Evolutionary conservation across 768 basidiomycete species (phyloP).

Genomic region (Clitopilus passeckerianus): DNA sequence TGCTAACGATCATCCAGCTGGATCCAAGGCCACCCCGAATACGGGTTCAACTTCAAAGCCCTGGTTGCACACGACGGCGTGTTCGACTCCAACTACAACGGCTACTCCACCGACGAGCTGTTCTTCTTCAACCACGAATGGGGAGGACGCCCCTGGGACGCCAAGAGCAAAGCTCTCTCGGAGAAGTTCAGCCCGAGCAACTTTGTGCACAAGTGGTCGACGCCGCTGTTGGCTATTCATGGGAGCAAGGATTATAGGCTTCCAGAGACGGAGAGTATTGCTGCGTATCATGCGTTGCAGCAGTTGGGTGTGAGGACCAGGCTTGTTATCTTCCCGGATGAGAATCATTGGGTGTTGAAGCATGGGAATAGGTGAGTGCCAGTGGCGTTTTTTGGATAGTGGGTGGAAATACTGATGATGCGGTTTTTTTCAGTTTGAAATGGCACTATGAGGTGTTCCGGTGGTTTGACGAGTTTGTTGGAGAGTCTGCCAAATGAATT

Average conservation of each 20-base stretch:
- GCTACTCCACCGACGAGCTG: constrained; percentile 88
- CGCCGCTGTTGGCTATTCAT: constrained; percentile 81
- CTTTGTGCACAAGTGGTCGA: constrained; percentile 81
- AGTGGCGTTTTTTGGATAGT: too few species aligned
- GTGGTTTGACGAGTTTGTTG: constrained; percentile 78
- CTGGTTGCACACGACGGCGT: constrained; percentile 92
- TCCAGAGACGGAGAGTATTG: constrained; percentile 80
- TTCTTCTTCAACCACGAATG: constrained; percentile 91
- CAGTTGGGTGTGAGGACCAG: constrained; percentile 76
- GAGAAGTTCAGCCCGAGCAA: constrained; percentile 77
- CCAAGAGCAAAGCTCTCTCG: constrained; percentile 45
- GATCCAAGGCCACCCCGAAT: constrained; percentile 94
- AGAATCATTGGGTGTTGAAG: constrained; percentile 90
- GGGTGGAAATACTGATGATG: neutral
- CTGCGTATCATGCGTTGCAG: constrained; percentile 80
- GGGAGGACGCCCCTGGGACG: constrained; percentile 78
- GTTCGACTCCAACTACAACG: constrained; percentile 74
- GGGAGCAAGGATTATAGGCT: constrained; percentile 87
- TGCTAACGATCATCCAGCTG: constrained; percentile 45
- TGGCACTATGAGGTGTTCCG: constrained; percentile 95
- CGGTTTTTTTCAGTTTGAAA: constrained; percentile 68
- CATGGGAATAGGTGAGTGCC: constrained; percentile 63
- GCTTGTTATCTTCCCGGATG: constrained; percentile 80
- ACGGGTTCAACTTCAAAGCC: constrained; percentile 85
- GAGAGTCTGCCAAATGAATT: constrained; percentile 15